Evolutionary conservation across 2,329 filamentous ascomycete species (phyloP).

Genomic region (Chaetomiaceae sp.): DNA sequence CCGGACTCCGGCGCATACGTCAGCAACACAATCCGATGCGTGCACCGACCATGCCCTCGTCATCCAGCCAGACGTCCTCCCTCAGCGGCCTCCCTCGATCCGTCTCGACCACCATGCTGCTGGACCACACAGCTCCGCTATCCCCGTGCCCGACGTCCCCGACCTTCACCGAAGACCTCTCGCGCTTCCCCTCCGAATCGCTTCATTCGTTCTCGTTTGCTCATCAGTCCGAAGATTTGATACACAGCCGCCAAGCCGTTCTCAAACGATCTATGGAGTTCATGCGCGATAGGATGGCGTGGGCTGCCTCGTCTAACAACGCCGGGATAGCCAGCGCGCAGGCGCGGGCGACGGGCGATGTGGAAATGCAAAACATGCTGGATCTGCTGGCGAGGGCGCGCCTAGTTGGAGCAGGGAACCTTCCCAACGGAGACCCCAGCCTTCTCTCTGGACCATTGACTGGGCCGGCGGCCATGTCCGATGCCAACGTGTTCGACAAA

Average conservation of each 20-base stretch:
- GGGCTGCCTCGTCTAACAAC: constrained; percentile 66
- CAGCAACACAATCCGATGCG: constrained; percentile 67
- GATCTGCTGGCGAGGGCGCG: constrained; percentile 81
- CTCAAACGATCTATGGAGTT: constrained; percentile 93
- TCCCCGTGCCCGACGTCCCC: constrained; percentile 66
- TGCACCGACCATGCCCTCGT: constrained; percentile 59
- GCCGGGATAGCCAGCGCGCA: constrained; percentile 78
- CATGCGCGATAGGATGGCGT: constrained; percentile 87
- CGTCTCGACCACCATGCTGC: constrained; percentile 65
- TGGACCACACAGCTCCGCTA: constrained; percentile 47
- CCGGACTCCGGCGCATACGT: constrained; percentile 87
- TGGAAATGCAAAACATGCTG: constrained; percentile 85
- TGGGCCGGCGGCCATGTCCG: constrained; percentile 69
- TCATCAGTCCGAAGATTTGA: constrained; percentile 85
- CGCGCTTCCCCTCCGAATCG: constrained; percentile 90
- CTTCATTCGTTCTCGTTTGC: constrained; percentile 98
- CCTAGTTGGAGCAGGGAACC: constrained; percentile 64
- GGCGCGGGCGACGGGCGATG: constrained; percentile 74
- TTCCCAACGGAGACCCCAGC: constrained; percentile 45
- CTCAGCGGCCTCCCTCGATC: constrained; percentile 56
- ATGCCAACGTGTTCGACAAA: constrained; percentile 79
- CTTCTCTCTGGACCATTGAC: constrained; percentile 63
- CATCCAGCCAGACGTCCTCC: constrained; percentile 57
- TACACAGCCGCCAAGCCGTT: constrained; percentile 89
- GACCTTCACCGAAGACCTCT: constrained; percentile 79